Percentiles rank a stretch among this genome's conserved stretches.
These are phyloP conservation scores for Phylloporus scabripes DNA, from an alignment of 768 basidiomycete species.

Conservation along the genomic window DNA sequence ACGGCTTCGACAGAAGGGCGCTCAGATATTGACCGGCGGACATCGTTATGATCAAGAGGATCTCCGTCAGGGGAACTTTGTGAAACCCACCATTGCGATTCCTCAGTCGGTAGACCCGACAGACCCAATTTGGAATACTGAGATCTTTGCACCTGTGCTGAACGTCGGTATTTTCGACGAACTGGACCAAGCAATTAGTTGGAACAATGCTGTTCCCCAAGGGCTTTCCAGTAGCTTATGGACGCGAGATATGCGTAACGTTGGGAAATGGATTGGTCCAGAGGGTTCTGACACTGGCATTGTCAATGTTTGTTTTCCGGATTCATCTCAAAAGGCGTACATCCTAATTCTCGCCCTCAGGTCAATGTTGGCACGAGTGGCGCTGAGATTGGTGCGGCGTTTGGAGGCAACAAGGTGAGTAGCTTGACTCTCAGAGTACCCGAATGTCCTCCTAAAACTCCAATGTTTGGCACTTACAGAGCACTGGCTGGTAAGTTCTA, in stretches of 20 bases:
- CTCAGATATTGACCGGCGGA: constrained; percentile 76
- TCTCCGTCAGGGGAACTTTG: constrained; percentile 74
- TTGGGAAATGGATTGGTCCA: constrained; percentile 92
- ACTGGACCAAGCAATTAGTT: constrained; percentile 78
- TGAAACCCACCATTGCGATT: constrained; percentile 79
- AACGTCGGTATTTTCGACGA: constrained; percentile 84
- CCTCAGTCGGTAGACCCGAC: constrained; percentile 51
- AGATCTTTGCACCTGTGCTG: constrained; percentile 87
- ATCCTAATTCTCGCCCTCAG: constrained; percentile 26
- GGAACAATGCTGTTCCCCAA: constrained; percentile 88
- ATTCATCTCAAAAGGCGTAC: background rate
- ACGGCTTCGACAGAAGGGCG: constrained; percentile 57
- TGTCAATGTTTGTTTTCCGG: constrained; percentile 62
- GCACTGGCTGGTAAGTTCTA: constrained; percentile 69
- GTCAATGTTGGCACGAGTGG: constrained; percentile 66
- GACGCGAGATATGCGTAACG: constrained; percentile 76
- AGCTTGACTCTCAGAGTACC: constrained; percentile 8
- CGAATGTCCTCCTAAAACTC: constrained; percentile 11
- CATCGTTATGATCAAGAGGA: constrained; percentile 45
- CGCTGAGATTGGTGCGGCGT: constrained; percentile 78
- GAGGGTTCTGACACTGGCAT: constrained; percentile 88
- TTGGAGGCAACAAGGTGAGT: constrained; percentile 87
- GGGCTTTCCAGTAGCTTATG: constrained; percentile 90
- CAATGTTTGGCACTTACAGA: constrained; percentile 39
- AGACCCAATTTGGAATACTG: constrained; percentile 66